Base-by-base conservation (phyloP, 2,329 filamentous ascomycete species). In the Blumeriella jaapii region DNA sequence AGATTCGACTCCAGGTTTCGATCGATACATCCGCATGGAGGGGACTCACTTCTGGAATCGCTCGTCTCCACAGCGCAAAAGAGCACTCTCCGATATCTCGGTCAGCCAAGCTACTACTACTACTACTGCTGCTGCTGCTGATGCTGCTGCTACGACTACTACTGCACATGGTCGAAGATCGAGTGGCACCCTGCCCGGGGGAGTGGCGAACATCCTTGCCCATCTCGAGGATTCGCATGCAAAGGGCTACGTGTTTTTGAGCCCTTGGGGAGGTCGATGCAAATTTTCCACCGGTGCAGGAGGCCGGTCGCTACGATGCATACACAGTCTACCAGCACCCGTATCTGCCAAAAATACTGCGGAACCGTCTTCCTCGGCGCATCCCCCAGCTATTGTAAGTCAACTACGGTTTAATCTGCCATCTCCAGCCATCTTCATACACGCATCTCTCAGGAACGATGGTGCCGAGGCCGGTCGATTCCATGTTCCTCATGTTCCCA, bases 321-420 rank as follows among this genome's bases (percentile, higher is more conserved):
- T 75, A 37, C 84, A 93, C 56, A 61, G 71, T n/a, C 63, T 86
- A 2, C 67, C 71, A 17, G 62, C 64, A 52, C 59, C 48, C 51
- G 25, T 55, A 50, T 40, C 47, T 19, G 26, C 47, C 23, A 46
- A 34, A 28, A 39, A 39, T 31, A 29, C 40, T 11, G 32, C 28
- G 6, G 39, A 40, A n/a, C 36, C 31, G 20, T 19, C 33, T 22
- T 29, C 41, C 12, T 30, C 46, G 14, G 18, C 39, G 19, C 44
- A 47, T 18, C 30, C 39, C 8, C 42, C 53, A 10, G 46, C 45
- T 15, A 38, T 34, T 1, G 72, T 93, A 16, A 93, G 84, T 56
- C 89, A 95, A 58, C 64, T 96, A 40, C 76, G 87, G 12, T 95
- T 94, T 65, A 94, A 93, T 55, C 69, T 94, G 0, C 86, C 85